Conservation (phyloP, 192 early-diverging fungal genomes). For the Oehlia diaphana region DNA sequence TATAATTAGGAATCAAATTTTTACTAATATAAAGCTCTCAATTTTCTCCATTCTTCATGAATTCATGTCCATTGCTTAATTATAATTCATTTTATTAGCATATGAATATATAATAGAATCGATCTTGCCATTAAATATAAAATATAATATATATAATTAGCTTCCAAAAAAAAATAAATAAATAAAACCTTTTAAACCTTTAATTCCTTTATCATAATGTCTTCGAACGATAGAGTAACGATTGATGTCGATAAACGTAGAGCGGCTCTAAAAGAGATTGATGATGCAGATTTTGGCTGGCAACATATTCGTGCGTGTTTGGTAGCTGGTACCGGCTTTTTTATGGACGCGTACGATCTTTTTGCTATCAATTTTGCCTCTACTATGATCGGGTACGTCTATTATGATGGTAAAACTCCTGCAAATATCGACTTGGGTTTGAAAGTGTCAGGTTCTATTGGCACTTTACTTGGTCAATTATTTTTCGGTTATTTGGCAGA, state of each 20-base stretch:
- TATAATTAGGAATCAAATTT: no score
- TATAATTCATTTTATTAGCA: no score
- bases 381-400: slow-evolving; percentile 79
- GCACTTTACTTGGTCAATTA: slow-evolving; percentile 92
- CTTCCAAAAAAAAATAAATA: no score
- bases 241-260: slow-evolving; percentile 30
- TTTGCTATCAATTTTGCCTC: slow-evolving; percentile 90
- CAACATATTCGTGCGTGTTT: slow-evolving; percentile 68
- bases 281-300: slow-evolving; percentile 76
- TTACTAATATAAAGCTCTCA: no score
- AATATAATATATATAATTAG: no score
- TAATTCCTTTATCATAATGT: no score
- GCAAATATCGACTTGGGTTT: slow-evolving; percentile 66
- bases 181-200: no score
- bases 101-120: no score
- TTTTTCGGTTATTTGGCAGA: slow-evolving; percentile 82
- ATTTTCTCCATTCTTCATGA: no score
- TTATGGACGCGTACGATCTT: slow-evolving; percentile 93
- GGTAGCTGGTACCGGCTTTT: slow-evolving; percentile 75
- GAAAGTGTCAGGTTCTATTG: slow-evolving; percentile 86
- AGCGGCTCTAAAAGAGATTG: slow-evolving; percentile 50
- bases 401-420: slow-evolving; percentile 60
- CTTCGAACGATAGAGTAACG: no score
- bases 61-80: no score
- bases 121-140: no score